Evolutionary conservation across 2,329 filamentous ascomycete genomes (phyloP).

Genomic region (Botrytis medusae): DNA sequence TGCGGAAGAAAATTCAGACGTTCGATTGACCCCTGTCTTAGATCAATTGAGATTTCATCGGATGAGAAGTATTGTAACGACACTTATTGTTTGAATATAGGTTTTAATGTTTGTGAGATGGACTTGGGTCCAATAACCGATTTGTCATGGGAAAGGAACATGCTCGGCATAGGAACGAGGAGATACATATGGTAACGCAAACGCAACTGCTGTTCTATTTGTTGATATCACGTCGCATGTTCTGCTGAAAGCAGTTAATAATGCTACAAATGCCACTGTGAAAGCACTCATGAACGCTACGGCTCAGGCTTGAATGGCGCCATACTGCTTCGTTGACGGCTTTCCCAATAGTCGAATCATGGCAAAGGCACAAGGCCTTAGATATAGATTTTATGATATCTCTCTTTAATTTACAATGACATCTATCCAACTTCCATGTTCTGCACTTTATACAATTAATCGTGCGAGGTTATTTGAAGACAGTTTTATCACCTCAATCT

Average conservation of each 20-base stretch:
- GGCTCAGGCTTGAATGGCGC: neutral
- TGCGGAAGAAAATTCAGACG: neutral
- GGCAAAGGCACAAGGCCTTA: neutral
- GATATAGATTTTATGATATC: neutral
- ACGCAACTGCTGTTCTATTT: neutral
- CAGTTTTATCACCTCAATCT: slow-evolving; percentile 27
- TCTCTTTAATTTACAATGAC: neutral
- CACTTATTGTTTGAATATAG: neutral
- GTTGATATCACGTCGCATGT: neutral
- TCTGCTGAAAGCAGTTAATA: neutral
- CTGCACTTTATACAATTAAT: neutral
- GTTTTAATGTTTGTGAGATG: neutral
- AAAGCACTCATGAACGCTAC: neutral
- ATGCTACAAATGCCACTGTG: neutral
- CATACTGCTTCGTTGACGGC: neutral
- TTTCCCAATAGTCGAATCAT: neutral
- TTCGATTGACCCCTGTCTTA: neutral
- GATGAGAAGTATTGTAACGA: neutral
- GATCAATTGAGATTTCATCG: neutral
- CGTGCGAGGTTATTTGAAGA: neutral
- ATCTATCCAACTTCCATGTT: neutral
- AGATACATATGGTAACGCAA: neutral
- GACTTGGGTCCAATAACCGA: neutral
- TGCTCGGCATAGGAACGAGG: neutral
- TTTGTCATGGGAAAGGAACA: neutral